These are phyloP conservation scores for Saccharomycopsis lassenensis DNA, from an alignment of 805 yeast species.

Conservation along the genomic window DNA sequence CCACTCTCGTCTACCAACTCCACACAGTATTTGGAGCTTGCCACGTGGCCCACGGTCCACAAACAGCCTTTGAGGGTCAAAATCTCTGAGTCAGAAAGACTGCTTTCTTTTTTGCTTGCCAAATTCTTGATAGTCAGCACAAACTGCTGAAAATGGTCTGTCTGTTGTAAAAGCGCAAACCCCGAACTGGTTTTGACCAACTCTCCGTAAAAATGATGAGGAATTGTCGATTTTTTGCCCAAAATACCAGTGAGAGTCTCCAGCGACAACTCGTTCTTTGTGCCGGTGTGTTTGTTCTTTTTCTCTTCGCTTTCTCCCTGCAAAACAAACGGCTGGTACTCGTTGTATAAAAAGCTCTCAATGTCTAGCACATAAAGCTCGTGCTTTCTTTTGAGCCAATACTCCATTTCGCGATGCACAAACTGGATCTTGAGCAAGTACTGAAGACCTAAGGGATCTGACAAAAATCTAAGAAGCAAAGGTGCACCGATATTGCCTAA, in stretches of 20 bases:
- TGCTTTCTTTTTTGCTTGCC: constrained; percentile 11
- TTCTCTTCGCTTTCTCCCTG: not conserved
- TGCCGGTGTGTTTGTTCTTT: not conserved
- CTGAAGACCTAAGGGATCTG: constrained; percentile 58
- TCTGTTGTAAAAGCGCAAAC: constrained; percentile 42
- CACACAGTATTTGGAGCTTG: constrained; percentile 62
- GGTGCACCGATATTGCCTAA: constrained; percentile 42
- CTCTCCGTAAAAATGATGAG: constrained; percentile 70
- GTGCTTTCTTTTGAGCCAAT: constrained; percentile 47
- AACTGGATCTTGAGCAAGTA: constrained; percentile 49
- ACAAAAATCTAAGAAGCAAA: constrained; percentile 50
- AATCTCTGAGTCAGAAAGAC: constrained; percentile 26
- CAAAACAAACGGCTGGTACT: constrained; percentile 14
- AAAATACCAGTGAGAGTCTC: constrained; percentile 16
- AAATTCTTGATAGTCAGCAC: constrained; percentile 19
- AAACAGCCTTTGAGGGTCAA: constrained; percentile 56
- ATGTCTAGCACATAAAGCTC: constrained; percentile 36
- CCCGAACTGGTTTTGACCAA: constrained; percentile 78
- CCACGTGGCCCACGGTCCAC: constrained; percentile 84
- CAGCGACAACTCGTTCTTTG: constrained; percentile 2
- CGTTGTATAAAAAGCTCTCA: constrained; percentile 29
- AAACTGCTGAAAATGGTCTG: constrained; percentile 19
- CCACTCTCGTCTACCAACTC: constrained; percentile 42
- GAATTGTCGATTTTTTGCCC: constrained; percentile 25
- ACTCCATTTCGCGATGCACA: constrained; percentile 52